These are phyloP conservation scores for Amanita muscaria DNA, from an alignment of 768 basidiomycete genomes.

Conservation along the genomic window DNA sequence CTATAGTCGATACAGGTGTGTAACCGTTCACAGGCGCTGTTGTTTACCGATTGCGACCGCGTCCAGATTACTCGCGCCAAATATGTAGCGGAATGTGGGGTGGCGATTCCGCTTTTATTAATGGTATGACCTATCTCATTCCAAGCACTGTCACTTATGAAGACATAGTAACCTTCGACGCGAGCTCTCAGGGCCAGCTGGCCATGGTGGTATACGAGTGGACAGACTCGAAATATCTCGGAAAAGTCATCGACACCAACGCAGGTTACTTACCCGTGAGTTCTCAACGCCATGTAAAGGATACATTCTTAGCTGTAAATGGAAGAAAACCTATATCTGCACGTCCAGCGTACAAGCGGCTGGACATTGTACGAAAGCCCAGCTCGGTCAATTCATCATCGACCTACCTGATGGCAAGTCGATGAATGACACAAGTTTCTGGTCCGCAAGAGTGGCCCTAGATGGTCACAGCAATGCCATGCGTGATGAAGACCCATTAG, in stretches of 20 bases:
- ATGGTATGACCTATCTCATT: constrained; percentile 43
- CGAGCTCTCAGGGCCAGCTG: constrained; percentile 72
- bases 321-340: constrained; percentile 91
- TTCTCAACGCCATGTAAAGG: constrained; percentile 9
- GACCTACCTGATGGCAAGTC: constrained; percentile 54
- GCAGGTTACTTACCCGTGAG: constrained; percentile 61
- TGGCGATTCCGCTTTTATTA: constrained; percentile 68
- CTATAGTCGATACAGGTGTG: constrained; percentile 55
- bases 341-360: constrained; percentile 69
- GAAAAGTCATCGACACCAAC: constrained; percentile 48
- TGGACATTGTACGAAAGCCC: constrained; percentile 56
- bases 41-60: constrained; percentile 5
- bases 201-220: constrained; percentile 97
- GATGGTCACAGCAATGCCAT: constrained; percentile 25
- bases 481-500: constrained; percentile 14
- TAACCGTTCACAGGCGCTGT: constrained; percentile 7
- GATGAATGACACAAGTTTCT: constrained; percentile 74
- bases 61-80: constrained; percentile 70
- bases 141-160: constrained; percentile 6
- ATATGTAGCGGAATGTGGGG: constrained; percentile 97
- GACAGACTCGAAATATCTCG: constrained; percentile 79
- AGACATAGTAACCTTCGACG: constrained; percentile 64
- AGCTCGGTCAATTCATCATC: constrained; percentile 89
- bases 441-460: constrained; percentile 73
- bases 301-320: constrained; percentile 10